These are phyloP conservation scores for Gynochthodes officinalis DNA, from an alignment of 257 asterid species.

Conservation along the genomic window DNA sequence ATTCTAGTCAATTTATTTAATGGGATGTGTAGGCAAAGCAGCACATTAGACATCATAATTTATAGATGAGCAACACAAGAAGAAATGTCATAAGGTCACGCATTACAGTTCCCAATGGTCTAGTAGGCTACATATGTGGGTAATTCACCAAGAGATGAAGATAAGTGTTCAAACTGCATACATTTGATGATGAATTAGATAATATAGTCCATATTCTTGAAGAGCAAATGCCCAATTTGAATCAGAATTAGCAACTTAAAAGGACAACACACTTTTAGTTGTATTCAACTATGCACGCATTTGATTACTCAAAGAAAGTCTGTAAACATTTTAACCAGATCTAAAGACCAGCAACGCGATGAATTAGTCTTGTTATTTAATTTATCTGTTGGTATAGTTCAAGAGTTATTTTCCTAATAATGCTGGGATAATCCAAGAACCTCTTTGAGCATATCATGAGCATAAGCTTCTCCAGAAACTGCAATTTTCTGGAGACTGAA, in stretches of 20 bases:
- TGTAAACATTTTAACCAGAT: background rate
- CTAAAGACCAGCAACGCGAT: background rate
- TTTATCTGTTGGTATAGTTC: background rate
- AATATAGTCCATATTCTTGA: background rate
- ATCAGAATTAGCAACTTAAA: background rate
- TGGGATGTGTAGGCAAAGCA: too few species aligned
- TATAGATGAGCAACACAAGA: background rate
- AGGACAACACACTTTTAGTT: background rate
- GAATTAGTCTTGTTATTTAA: background rate
- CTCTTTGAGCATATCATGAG: background rate
- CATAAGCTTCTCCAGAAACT: background rate
- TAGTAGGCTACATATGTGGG: background rate
- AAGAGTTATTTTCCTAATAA: background rate
- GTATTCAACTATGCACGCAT: background rate
- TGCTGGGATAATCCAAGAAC: background rate
- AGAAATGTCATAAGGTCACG: background rate
- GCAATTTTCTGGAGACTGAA: background rate
- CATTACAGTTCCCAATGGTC: background rate
- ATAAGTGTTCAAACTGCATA: background rate
- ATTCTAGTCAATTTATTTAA: background rate
- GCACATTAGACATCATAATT: background rate
- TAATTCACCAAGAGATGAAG: background rate
- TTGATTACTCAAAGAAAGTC: background rate
- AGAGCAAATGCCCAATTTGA: background rate
- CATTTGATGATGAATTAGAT: background rate